phyloP scores from a whole-genome alignment of 2,329 filamentous ascomycete species.

The Apiospora koreana region DNA sequence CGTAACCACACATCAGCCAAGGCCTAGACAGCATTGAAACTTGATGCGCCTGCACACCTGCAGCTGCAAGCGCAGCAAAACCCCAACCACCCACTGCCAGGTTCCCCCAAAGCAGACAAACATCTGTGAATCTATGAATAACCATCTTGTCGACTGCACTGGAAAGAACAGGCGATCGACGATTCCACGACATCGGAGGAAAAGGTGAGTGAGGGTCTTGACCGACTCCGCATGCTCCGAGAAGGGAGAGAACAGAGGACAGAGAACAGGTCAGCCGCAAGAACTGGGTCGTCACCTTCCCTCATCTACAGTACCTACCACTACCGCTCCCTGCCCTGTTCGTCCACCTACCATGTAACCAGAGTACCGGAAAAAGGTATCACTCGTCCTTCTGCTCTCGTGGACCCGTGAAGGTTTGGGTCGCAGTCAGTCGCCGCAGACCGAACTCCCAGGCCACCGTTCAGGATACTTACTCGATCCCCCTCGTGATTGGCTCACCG shows the following conservation, averaged over 20 bases:
- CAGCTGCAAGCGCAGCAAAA: not conserved
- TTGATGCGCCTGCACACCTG: not conserved
- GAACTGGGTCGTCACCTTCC: not conserved
- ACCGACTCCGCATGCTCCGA: not conserved
- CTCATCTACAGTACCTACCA: not conserved
- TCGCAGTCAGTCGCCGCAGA: not conserved
- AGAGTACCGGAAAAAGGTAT: not conserved
- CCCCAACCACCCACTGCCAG: not conserved
- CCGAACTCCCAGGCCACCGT: not conserved
- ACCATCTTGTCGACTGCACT: not conserved
- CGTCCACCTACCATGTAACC: not conserved
- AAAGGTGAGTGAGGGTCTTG: not conserved
- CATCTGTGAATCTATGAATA: not conserved
- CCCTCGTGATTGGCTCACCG: not conserved
- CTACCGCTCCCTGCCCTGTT: not conserved
- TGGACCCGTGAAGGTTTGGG: constrained; percentile 1
- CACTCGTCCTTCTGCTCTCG: not conserved
- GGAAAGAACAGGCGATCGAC: not conserved
- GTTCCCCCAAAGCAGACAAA: not conserved
- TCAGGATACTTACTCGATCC: not conserved
- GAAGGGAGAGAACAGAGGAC: not conserved
- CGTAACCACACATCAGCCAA: constrained; percentile 7
- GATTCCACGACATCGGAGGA: not conserved
- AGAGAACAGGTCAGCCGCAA: not conserved
- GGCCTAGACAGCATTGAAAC: constrained; percentile 4